phyloP scores from a whole-genome alignment of 1,139 yeast species.

The Candida frijolesensis region DNA sequence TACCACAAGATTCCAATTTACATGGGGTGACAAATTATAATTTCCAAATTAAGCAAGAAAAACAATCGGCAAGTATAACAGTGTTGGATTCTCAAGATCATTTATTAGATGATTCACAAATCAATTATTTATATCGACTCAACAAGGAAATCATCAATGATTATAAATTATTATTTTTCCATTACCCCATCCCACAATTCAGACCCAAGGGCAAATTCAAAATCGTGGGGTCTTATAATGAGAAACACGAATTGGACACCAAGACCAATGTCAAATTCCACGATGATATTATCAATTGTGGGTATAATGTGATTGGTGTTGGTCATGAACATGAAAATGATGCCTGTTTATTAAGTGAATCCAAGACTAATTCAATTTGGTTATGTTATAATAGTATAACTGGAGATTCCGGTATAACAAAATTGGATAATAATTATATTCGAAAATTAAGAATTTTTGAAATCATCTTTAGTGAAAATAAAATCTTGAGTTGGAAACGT shows the following conservation, averaged over 20 bases:
- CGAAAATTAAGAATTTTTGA: conserved; percentile 42
- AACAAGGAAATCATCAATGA: conserved; percentile 16
- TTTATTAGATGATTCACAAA: conserved; percentile 33
- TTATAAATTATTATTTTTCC: conserved; percentile 48
- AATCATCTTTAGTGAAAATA: conserved; percentile 27
- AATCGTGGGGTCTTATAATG: conserved; percentile 51
- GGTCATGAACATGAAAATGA: conserved; percentile 62
- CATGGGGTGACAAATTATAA: conserved; percentile 45
- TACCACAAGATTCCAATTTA: conserved; percentile 10
- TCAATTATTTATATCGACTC: conserved; percentile 28
- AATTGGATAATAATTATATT: conserved; percentile 24
- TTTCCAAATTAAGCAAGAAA: conserved; percentile 20
- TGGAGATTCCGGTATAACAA: conserved; percentile 40
- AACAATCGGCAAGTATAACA: conserved; percentile 30
- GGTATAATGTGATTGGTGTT: conserved; percentile 49
- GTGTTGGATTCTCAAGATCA: conserved; percentile 37
- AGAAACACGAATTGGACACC: conserved; percentile 41
- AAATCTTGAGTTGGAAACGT: conserved; percentile 44
- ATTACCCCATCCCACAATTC: conserved; percentile 54
- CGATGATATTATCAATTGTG: conserved; percentile 39
- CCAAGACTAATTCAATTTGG: conserved; percentile 28
- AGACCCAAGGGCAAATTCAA: conserved; percentile 51
- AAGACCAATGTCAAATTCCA: conserved; percentile 35
- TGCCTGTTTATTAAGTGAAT: conserved; percentile 43
- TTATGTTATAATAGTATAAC: conserved; percentile 44